Base-by-base conservation (phyloP, 306 rosid species). In the Cucumis hystrix region DNA sequence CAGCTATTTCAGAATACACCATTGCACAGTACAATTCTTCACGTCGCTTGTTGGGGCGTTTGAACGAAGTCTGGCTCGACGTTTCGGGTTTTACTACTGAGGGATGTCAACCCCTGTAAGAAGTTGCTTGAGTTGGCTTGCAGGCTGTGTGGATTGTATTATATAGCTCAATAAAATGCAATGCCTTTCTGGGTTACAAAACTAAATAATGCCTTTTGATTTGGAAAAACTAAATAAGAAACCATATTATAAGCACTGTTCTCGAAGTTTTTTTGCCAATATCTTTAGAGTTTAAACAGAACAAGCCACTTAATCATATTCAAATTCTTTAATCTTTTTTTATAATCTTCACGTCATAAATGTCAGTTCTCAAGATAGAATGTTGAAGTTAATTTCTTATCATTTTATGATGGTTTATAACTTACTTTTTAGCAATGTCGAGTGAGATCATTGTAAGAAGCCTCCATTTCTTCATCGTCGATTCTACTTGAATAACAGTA, bases 21-120 rank as follows among this genome's bases (percentile, higher is more conserved):
- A 82, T 91, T 79, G 98, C 98, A 16, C 92, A 88, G 76, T 93
- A 89, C 84, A 89, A 93, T 61, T 79, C 88, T 83, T 82, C 90
- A 0, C 39, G 8, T 73, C 80, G 14, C 33, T 68, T 33, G 47
- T 80, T 84, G 23, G 87, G 77, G 3, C 83, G 92, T n/a, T 78
- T 89, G 41, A 93, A 93, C 78, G 92, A 93, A 84, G 96, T 88
- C 54, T 88, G 97, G 98, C 75, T 89, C 0, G 77, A 79, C 20
- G 80, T 89, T 20, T 85, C 88, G 0, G 90, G 84, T 65, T 73
- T 77, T 5, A 57, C 49, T 56, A 78, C 75, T 8, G 83, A 83
- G 49, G 84, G 54, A 30, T 82, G 83, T 83, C 79, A 76, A 21
- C 64, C 70, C 67, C 59, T 25, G 11, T 70, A 47, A 70, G 58